Evolutionary conservation across 805 yeast species (phyloP).

Genomic region (Ogataea ganodermae): DNA sequence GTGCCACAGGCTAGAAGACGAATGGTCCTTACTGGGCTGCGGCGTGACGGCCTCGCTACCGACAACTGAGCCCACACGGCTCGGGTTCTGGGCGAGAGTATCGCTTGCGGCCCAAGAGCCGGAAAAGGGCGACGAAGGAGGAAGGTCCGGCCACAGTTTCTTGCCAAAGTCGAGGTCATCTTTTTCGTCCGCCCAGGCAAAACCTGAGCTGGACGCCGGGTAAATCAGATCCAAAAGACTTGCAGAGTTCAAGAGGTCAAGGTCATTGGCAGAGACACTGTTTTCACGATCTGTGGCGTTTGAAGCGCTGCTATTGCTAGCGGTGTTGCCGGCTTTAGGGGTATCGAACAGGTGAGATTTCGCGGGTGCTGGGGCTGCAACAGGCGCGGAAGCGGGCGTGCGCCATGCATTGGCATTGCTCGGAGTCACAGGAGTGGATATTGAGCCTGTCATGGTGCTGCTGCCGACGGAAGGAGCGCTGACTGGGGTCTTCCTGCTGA

Average conservation of each 20-base stretch:
- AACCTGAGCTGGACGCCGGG: conserved; percentile 6
- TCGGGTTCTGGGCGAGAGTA: too few relatives aligned
- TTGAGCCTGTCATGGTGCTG: neutral
- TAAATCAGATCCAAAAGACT: conserved; percentile 8
- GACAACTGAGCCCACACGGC: too few relatives aligned
- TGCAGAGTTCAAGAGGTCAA: conserved; percentile 9
- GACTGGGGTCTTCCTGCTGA: conserved; percentile 12
- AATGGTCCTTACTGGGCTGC: neutral
- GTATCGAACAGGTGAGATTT: neutral
- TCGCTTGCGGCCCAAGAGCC: neutral
- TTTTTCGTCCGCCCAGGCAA: conserved; percentile 26
- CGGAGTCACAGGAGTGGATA: conserved; percentile 10
- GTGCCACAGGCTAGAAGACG: neutral
- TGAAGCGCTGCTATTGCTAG: neutral
- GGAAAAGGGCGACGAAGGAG: neutral
- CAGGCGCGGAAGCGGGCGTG: neutral
- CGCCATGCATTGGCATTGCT: conserved; percentile 10
- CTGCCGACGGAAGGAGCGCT: neutral
- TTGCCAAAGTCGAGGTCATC: conserved; percentile 17
- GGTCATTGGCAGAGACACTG: neutral
- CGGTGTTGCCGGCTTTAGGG: neutral
- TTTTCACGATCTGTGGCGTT: neutral
- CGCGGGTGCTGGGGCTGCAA: neutral
- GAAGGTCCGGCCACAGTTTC: conserved; percentile 23
- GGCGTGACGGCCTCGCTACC: neutral